Conservation (phyloP, 345 rosid species). For the Aquilaria malaccensis region DNA sequence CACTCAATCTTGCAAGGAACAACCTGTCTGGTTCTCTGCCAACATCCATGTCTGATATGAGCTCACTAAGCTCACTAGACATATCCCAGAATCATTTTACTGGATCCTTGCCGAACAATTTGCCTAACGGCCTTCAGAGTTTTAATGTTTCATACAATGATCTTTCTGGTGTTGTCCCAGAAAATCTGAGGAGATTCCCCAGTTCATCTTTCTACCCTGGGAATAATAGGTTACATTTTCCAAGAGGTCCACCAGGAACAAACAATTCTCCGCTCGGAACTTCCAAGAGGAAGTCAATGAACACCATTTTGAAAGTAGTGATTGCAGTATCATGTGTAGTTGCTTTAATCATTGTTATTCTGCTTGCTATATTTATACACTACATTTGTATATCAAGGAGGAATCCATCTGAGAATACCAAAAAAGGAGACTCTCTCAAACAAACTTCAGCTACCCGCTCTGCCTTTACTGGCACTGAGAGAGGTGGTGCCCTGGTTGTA, state of each 20-base stretch:
- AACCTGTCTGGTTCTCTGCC: conserved; percentile 86
- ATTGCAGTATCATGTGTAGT: conserved; percentile 68
- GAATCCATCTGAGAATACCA: conserved; percentile 34
- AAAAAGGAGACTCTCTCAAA: conserved; percentile 38
- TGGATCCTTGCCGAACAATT: conserved; percentile 70
- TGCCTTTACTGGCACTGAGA: conserved; percentile 31
- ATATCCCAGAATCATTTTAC: conserved; percentile 71
- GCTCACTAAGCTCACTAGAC: conserved; percentile 57
- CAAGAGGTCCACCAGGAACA: conserved; percentile 41
- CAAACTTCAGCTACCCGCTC: conserved; percentile 45
- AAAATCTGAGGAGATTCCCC: conserved; percentile 68
- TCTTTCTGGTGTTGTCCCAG: conserved; percentile 88
- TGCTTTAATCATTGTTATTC: conserved; percentile 57
- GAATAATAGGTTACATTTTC: conserved; percentile 51
- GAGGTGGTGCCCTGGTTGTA: conserved; percentile 62
- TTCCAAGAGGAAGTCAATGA: conserved; percentile 47
- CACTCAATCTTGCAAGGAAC: conserved; percentile 72
- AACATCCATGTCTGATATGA: conserved; percentile 60
- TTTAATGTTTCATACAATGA: conserved; percentile 82
- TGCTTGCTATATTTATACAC: conserved; percentile 64
- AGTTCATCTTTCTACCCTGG: conserved; percentile 85
- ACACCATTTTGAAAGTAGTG: conserved; percentile 50
- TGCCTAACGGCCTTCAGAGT: conserved; percentile 47
- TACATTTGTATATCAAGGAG: conserved; percentile 56
- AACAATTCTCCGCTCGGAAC: conserved; percentile 25